Evolutionary conservation across 805 yeast species (phyloP).

Genomic region (Myxozyma vanderwaltii): DNA sequence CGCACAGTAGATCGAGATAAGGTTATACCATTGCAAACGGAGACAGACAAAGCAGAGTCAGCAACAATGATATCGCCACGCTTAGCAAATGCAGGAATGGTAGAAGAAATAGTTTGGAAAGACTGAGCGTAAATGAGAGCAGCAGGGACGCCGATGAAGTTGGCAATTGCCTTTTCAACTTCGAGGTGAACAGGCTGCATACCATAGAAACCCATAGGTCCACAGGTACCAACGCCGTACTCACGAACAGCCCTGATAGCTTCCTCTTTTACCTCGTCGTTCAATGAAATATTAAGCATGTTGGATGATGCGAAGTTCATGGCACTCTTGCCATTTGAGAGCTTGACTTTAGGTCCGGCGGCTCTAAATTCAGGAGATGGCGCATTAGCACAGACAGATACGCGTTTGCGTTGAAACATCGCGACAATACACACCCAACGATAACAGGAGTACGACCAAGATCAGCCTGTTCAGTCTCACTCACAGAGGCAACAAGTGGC

Average conservation of each 20-base stretch:
- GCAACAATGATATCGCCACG: slow-evolving; percentile 93
- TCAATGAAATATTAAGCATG: slow-evolving; percentile 61
- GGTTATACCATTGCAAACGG: slow-evolving; percentile 84
- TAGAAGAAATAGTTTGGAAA: slow-evolving; percentile 80
- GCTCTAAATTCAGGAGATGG: too few relatives aligned
- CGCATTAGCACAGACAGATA: too few relatives aligned
- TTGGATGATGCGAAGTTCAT: slow-evolving; percentile 53
- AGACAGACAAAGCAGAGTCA: slow-evolving; percentile 72
- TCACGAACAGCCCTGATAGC: slow-evolving; percentile 61
- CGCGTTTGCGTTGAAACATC: background rate
- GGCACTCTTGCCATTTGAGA: slow-evolving; percentile 26
- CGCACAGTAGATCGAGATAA: slow-evolving; percentile 81
- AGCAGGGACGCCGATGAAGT: slow-evolving; percentile 73
- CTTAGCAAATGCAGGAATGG: slow-evolving; percentile 88
- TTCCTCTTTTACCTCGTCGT: slow-evolving; percentile 50
- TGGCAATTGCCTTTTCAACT: slow-evolving; percentile 72
- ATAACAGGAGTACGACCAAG: slow-evolving; percentile 64
- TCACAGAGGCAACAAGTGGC: slow-evolving; percentile 62
- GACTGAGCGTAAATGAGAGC: slow-evolving; percentile 93
- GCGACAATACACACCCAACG: slow-evolving; percentile 47
- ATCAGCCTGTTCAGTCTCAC: slow-evolving; percentile 60
- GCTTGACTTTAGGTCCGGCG: slow-evolving; percentile 29
- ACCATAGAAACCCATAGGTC: slow-evolving; percentile 97
- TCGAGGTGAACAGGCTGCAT: slow-evolving; percentile 78
- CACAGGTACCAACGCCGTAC: slow-evolving; percentile 97